phyloP scores from a whole-genome alignment of 805 yeast genomes.

The Citeromyces nyonsensis region DNA sequence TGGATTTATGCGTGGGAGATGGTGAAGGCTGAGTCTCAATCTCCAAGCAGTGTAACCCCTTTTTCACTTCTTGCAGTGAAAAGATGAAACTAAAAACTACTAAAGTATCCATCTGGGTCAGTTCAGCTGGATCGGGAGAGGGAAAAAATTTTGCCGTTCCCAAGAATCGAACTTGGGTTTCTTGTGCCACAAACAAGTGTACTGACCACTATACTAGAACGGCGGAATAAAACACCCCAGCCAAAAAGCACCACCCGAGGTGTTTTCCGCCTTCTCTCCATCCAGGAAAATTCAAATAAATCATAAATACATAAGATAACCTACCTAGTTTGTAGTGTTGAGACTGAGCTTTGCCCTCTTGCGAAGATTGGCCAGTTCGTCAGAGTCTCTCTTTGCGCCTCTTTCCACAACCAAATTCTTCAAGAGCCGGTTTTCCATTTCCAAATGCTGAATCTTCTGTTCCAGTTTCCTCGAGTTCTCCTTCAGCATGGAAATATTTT shows the following conservation, averaged over 20 bases:
- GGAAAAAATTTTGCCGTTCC: neutral
- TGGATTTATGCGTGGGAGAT: no score
- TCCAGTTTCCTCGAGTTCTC: constrained; percentile 55
- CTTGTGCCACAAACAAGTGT: constrained; percentile 1
- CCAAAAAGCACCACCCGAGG: no score
- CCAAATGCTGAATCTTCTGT: constrained; percentile 63
- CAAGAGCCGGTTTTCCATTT: constrained; percentile 84
- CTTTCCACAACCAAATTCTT: constrained; percentile 76
- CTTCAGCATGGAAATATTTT: constrained; percentile 54
- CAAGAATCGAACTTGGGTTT: constrained; percentile 1
- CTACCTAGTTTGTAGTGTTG: constrained; percentile 5
- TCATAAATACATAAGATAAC: neutral
- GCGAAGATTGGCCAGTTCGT: constrained; percentile 34
- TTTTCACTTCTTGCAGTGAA: no score
- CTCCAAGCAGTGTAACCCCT: no score
- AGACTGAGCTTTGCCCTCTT: constrained; percentile 23
- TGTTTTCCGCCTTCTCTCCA: no score
- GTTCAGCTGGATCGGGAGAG: neutral
- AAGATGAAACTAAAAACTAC: no score
- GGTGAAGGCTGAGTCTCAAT: no score
- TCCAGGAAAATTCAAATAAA: no score
- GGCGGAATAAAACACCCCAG: neutral
- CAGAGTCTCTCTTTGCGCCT: constrained; percentile 38
- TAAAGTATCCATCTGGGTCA: neutral
- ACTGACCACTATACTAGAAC: constrained; percentile 1